Conservation (phyloP, 23 red algal genomes). For the Gracilaria gracilis region DNA sequence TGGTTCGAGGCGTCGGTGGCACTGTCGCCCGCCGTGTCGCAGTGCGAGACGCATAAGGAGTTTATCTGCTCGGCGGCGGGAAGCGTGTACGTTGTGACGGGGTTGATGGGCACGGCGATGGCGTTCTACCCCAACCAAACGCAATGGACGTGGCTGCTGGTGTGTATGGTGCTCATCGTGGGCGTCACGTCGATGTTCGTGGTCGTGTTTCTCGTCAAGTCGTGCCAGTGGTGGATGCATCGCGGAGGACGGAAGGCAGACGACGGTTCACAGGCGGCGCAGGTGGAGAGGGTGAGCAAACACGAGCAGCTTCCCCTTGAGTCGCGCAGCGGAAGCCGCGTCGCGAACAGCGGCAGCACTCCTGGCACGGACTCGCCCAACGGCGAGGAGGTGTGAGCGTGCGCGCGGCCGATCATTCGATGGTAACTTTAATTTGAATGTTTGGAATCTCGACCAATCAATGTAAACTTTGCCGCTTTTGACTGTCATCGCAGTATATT, state of each 20-base stretch:
- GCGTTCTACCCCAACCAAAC: neutral
- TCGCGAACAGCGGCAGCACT: no score
- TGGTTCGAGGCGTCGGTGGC: constrained; percentile 2
- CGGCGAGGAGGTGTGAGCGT: no score
- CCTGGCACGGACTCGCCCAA: no score
- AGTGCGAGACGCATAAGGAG: neutral
- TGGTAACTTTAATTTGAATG: no score
- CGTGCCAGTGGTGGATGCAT: neutral
- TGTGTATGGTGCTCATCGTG: neutral
- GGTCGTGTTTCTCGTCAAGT: neutral
- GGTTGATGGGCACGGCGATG: neutral
- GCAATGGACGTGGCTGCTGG: neutral
- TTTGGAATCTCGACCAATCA: no score
- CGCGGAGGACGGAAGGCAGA: neutral
- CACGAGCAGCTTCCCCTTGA: no score
- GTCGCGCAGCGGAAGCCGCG: no score
- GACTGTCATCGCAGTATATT: no score
- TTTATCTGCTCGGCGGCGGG: neutral
- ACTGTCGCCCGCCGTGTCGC: neutral
- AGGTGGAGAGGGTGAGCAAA: neutral
- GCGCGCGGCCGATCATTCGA: no score
- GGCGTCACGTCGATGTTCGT: neutral
- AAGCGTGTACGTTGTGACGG: neutral
- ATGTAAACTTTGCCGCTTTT: no score
- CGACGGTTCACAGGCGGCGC: neutral